Evolutionary conservation across 805 yeast species (phyloP).

Genomic region (Ogataea paradorogensis): DNA sequence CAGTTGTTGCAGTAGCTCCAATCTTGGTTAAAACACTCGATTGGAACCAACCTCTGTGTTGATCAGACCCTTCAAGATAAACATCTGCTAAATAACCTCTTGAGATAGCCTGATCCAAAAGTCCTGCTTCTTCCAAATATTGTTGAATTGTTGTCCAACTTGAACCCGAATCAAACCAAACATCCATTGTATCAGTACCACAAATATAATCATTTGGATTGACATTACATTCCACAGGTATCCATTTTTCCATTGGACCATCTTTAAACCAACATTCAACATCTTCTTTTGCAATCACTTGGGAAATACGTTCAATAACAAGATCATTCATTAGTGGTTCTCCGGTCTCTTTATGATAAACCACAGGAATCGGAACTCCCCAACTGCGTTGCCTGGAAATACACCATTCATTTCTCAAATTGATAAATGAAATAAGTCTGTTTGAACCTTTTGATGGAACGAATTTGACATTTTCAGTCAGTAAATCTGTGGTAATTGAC

Average conservation of each 20-base stretch:
- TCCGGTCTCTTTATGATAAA: conserved; percentile 60
- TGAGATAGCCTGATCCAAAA: conserved; percentile 30
- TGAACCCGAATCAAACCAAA: conserved; percentile 98
- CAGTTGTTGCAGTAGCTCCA: conserved; percentile 36
- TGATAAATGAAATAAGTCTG: conserved; percentile 69
- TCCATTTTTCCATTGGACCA: conserved; percentile 59
- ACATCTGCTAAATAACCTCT: conserved; percentile 64
- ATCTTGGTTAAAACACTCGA: conserved; percentile 81
- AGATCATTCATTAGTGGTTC: conserved; percentile 59
- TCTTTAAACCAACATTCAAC: conserved; percentile 74
- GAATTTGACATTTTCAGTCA: conserved; percentile 59
- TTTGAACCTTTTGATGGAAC: conserved; percentile 70
- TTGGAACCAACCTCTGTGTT: conserved; percentile 99
- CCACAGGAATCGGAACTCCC: conserved; percentile 97
- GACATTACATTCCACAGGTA: conserved; percentile 52
- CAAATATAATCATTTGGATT: conserved; percentile 48
- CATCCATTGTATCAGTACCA: conserved; percentile 94
- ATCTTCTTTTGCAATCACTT: conserved; percentile 54
- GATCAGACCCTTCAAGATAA: conserved; percentile 97
- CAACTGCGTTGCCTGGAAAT: conserved; percentile 93
- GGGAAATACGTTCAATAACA: conserved; percentile 56
- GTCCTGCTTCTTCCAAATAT: conserved; percentile 35
- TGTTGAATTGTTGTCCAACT: conserved; percentile 70
- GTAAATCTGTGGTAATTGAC: conserved; percentile 52
- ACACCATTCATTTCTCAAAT: conserved; percentile 91